These are phyloP conservation scores for Vigna unguiculata DNA, from an alignment of 306 rosid genomes.

Conservation along the genomic window DNA sequence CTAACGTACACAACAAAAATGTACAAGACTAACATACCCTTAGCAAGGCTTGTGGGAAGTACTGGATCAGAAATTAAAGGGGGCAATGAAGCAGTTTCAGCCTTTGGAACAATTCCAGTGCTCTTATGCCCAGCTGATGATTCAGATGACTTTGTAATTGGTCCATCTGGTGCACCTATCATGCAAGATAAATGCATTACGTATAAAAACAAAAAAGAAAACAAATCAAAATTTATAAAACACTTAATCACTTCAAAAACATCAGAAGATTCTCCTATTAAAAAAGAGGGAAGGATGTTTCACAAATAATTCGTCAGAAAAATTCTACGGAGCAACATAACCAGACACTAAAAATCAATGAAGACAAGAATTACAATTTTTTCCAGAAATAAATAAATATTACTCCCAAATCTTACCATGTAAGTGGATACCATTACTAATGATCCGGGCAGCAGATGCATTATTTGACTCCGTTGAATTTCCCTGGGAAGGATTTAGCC, in stretches of 20 bases:
- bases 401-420: constrained; percentile 59
- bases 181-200: constrained; percentile 25
- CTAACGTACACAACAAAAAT: constrained; percentile 1
- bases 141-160: constrained; percentile 61
- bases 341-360: constrained; percentile 32
- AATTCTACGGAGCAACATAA: constrained; percentile 28
- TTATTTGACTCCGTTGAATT: constrained; percentile 61
- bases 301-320: constrained; percentile 12
- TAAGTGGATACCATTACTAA: constrained; percentile 73
- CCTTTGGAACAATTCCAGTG: constrained; percentile 65
- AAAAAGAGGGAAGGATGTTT: not conserved
- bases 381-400: not conserved
- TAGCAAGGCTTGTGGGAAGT: constrained; percentile 58
- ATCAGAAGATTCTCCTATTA: not conserved
- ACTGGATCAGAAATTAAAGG: constrained; percentile 56
- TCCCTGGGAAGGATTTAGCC: constrained; percentile 64
- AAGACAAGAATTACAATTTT: constrained; percentile 19
- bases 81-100: constrained; percentile 72
- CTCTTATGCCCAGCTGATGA: constrained; percentile 63
- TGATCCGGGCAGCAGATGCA: constrained; percentile 52
- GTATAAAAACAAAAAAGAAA: not conserved
- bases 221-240: constrained; percentile 23
- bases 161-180: constrained; percentile 65
- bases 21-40: constrained; percentile 57
- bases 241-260: constrained; percentile 29